Evolutionary conservation across 306 rosid genomes (phyloP), one percentile per base, ranked within the genome.

Genomic region (Medicago arabica): DNA sequence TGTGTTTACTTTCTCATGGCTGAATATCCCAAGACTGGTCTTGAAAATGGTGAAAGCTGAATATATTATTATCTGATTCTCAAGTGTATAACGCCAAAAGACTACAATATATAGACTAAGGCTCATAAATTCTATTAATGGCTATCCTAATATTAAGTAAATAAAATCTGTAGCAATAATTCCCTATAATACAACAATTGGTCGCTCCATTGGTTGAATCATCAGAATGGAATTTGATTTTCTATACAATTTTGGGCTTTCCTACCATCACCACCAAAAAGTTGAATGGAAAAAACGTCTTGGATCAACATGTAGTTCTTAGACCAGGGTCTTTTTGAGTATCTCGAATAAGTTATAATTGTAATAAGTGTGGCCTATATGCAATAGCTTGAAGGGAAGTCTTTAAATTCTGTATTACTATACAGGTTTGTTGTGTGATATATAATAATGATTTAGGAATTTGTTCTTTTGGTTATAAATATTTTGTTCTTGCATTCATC

Each of bases 11-110:
- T 61, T 14, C 11, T 62, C 68, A 36, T 15, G 67, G 44, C 7
- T 34, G 44, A 28, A 61, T 61, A 34, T 61, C 44, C 67, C 67
- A 34, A 61, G 67, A 61, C 43, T 57, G 63, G 63, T 19, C 15
- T 57, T 21, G 63, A 21, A 21, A 19, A 57, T 21, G 6, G 31
- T 21, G 63, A 57, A 57, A 21, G 21, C n/a, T 57, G 7, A 57
- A 21, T 11, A 21, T 57, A 19, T 57, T 57, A 21, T 9, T 54
- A 4, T 54, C 6, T 54, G 2, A 18, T 54, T 54, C 60, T 18
- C 25, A 17, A 54, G 18, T 55, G n/a, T 55, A 55, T 31, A 55
- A 19, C 19, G 34, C 34, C 34, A 55, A 55, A 19, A 57, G 0
- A 34, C 57, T 50, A n/a, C 57, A 50, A 50, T 50, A 16, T n/a